Evolutionary conservation across 495 filamentous ascomycete species (phyloP), one percentile per base, ranked within the genome.

Genomic region (Copromyces sp.): DNA sequence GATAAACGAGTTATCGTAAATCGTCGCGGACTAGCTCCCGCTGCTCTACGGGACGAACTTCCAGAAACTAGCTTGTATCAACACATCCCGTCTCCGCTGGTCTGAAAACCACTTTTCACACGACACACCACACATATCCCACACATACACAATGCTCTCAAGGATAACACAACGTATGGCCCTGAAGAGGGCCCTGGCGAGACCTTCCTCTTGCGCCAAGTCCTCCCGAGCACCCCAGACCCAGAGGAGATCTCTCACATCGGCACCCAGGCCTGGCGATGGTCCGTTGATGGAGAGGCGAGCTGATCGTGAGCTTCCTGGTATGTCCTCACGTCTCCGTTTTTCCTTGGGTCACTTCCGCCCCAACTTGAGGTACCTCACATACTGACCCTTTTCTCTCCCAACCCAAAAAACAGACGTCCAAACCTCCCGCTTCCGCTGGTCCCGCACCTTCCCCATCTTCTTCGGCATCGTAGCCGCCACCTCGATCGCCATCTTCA

Each of bases 401-500:
- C 71, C 72, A 72, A 71, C 68, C 17, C 24, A 24, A 24, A 39
- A 20, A 35, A 32, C 70, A 83, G 78, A 77, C 69, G 72, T 81
- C 69, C 77, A 80, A 32, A 39, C 65, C 29, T 75, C 71, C 39
- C 74, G 74, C 69, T 83, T 81, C 79, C 80, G 77, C 44, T 88
- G 85, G 82, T 74, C 75, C 61, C 82, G 83, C 71, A 87, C 88
- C 9, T 69, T 89, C 35, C 87, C 88, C 44, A 73, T 86, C 71
- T 89, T 90, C 81, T 73, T 85, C 37, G 81, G 84, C 47, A 81
- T 90, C 65, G 85, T 95, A 70, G 87, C 87, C 40, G 84, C 84
- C 24, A 90, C 89, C 69, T 89, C 90, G 73, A 83, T 95, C 44
- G 92, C 89, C 59, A 95, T 97, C 80, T 98, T 99, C 90, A 99